Base-by-base conservation (phyloP, 345 rosid species). In the Kandelia obovata region DNA sequence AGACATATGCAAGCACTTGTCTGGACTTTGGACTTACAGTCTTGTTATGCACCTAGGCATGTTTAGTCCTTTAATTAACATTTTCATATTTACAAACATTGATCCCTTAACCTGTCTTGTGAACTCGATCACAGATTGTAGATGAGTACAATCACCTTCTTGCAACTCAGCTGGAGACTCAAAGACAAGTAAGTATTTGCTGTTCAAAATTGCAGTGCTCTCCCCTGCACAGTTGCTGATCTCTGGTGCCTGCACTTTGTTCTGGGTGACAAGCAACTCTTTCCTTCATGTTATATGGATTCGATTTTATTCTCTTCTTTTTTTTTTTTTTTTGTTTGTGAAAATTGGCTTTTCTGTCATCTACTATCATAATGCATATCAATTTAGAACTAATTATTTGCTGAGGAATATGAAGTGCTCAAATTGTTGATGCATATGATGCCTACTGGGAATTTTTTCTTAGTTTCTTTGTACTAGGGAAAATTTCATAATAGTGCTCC, bases 61-160 rank as follows among this genome's bases (percentile, higher is more conserved):
- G 7, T 13, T 64, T 56, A 17, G 30, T 61, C 7, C 53, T 27
- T 17, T 5, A 53, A 53, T 37, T 56, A 17, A 53, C 60, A 15
- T 31, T 35, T n/a, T 63, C 49, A 35, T 5, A 19, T 20, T 66
- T 72, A 31, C 49, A 19, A 1, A 53, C 4, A 35, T 0, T 19
- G 35, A 61, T 25, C 21, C 2, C 67, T 72, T 47, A 73, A 25
- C 62, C 55, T 73, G 31, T 71, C 64, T 46, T 57, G 35, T 10
- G 0, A 71, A 19, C 61, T 72, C 46, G 67, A 69, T 23, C 34
- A 71, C 87, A 92, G 97, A 90, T 86, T 75, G 92, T 85, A 5
- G 82, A 84, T 27, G 96, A 92, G 83, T 92, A 90, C 81, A 92
- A 86, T 74, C 89, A 69, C 75, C 96, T 92, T 78, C 91, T 92